Evolutionary conservation across 371 early-diverging fungal species (phyloP).

Genomic region (Apophysomyces elegans): DNA sequence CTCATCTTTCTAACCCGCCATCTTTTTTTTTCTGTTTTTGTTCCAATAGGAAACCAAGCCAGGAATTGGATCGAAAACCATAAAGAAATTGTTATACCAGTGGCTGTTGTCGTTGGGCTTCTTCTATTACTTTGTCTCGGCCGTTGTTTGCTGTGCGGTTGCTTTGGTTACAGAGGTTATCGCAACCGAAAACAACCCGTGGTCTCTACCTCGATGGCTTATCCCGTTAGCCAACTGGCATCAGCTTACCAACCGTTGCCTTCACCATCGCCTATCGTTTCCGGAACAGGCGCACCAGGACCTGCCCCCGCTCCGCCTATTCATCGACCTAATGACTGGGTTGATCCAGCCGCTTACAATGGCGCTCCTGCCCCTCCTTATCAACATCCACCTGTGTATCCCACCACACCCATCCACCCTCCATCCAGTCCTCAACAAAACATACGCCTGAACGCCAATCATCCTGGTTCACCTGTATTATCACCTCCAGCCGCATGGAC

Average conservation of each 20-base stretch:
- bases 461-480: constrained; percentile 25
- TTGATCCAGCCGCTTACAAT: constrained; percentile 58
- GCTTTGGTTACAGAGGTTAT: constrained; percentile 31
- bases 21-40: too few relatives aligned
- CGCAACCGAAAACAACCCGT: constrained; percentile 18
- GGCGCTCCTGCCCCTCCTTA: constrained; percentile 29
- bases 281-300: constrained; percentile 31
- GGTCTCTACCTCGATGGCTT: constrained; percentile 23
- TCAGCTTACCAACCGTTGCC: constrained; percentile 21
- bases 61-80: constrained; percentile 48
- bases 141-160: constrained; percentile 50
- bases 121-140: constrained; percentile 53
- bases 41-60: constrained; percentile 29
- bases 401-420: background rate
- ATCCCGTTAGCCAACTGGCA: constrained; percentile 23
- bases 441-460: constrained; percentile 1
- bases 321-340: constrained; percentile 47
- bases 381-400: constrained; percentile 21
- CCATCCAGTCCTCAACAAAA: too few relatives aligned
- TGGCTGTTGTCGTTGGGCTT: constrained; percentile 53
- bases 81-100: constrained; percentile 55
- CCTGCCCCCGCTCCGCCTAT: constrained; percentile 19
- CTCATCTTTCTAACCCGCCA: too few relatives aligned
- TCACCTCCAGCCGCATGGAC: background rate
- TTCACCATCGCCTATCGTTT: constrained; percentile 18